phyloP scores from a whole-genome alignment of 2,329 filamentous ascomycete genomes.

The Fusarium torulosum region DNA sequence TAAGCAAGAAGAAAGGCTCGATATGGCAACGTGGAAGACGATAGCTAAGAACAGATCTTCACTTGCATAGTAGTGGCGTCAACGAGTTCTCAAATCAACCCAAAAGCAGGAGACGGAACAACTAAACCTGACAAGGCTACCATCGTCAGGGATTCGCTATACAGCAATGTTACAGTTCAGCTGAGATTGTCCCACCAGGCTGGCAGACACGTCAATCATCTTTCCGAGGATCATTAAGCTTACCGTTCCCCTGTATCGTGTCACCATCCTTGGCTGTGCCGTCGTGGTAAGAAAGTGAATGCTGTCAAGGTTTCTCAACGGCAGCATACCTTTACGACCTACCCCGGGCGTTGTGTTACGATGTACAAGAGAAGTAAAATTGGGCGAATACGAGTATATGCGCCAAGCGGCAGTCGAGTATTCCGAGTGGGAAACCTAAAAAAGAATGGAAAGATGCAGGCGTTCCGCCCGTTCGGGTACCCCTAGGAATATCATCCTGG shows the following conservation, averaged over 20 bases:
- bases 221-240: slow-evolving; percentile 22
- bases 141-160: background rate
- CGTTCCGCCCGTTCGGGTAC: background rate
- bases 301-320: slow-evolving; percentile 9
- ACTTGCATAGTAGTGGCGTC: slow-evolving; percentile 7
- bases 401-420: slow-evolving; percentile 12
- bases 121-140: slow-evolving; percentile 2
- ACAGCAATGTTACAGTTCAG: slow-evolving; percentile 4
- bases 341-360: slow-evolving; percentile 14
- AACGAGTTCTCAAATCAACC: background rate
- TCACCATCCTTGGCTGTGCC: background rate
- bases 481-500: background rate
- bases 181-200: slow-evolving; percentile 4
- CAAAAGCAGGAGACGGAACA: background rate
- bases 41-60: slow-evolving; percentile 16
- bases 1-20: slow-evolving; percentile 10
- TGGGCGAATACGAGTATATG: slow-evolving; percentile 40
- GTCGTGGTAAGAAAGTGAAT: background rate
- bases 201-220: slow-evolving; percentile 11
- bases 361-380: slow-evolving; percentile 15
- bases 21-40: slow-evolving; percentile 7
- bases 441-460: slow-evolving; percentile 11
- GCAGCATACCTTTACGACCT: slow-evolving; percentile 12
- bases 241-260: background rate
- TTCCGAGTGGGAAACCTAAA: slow-evolving; percentile 22